phyloP scores from a whole-genome alignment of 225 moss, liverwort and hornwort species.

The Ulota crispa region DNA sequence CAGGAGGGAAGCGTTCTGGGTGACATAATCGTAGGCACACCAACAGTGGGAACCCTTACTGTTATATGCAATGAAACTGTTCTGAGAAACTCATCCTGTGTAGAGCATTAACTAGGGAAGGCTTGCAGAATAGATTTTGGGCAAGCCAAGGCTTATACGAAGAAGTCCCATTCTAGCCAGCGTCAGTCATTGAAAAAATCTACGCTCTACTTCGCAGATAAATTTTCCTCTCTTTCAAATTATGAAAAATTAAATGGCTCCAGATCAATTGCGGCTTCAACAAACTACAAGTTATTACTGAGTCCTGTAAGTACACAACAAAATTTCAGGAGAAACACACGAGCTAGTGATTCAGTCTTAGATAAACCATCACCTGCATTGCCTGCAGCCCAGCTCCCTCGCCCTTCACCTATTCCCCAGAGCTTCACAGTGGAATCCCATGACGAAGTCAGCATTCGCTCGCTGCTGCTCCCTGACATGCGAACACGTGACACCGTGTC shows the following conservation, averaged over 20 bases:
- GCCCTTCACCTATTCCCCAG: conserved; percentile 93
- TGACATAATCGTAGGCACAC: not conserved
- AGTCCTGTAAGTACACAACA: not conserved
- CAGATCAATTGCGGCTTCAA: not conserved
- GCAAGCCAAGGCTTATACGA: not conserved
- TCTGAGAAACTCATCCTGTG: not conserved
- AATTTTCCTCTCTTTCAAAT: conserved; percentile 10
- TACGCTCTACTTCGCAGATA: conserved; percentile 2
- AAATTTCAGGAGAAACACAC: not conserved
- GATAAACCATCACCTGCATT: conserved; percentile 56
- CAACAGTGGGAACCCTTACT: not conserved
- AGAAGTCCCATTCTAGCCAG: conserved; percentile 13
- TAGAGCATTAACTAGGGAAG: conserved; percentile 9
- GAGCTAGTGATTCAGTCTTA: conserved; percentile 3
- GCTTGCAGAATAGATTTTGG: not conserved
- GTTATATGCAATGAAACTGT: not conserved
- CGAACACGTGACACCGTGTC: conserved; percentile 90
- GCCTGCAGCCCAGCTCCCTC: conserved; percentile 76
- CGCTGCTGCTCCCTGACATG: conserved; percentile 62
- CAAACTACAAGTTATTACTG: conserved; percentile 12
- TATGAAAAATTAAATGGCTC: not conserved
- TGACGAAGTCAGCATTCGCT: conserved; percentile 89
- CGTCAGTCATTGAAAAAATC: conserved; percentile 5
- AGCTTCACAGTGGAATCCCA: conserved; percentile 96
- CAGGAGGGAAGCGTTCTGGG: not conserved